These are phyloP conservation scores for Aspergillus jensenii DNA, from an alignment of 2,329 filamentous ascomycete genomes.

Conservation along the genomic window DNA sequence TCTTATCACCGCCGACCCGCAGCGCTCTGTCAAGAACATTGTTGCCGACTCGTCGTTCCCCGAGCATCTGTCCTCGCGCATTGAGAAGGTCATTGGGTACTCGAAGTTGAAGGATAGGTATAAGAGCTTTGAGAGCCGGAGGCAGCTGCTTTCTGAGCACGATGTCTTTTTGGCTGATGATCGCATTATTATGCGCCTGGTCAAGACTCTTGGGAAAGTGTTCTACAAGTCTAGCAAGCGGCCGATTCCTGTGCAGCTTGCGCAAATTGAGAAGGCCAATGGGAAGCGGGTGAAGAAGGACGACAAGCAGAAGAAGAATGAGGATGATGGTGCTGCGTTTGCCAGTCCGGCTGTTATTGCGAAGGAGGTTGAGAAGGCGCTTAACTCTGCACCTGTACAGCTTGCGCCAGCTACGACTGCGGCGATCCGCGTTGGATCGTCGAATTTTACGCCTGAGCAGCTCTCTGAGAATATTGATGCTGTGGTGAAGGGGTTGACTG, in stretches of 20 bases:
- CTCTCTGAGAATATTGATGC: slow-evolving; percentile 77
- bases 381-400: slow-evolving; percentile 76
- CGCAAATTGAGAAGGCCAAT: slow-evolving; percentile 61
- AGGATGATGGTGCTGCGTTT: slow-evolving; percentile 48
- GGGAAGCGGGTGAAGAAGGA: slow-evolving; percentile 61
- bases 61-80: slow-evolving; percentile 62
- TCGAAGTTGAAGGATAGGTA: slow-evolving; percentile 86
- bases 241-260: slow-evolving; percentile 77
- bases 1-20: slow-evolving; percentile 78
- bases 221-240: slow-evolving; percentile 90
- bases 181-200: slow-evolving; percentile 71
- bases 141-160: slow-evolving; percentile 81
- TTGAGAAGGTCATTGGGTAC: slow-evolving; percentile 76
- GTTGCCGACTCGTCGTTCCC: slow-evolving; percentile 73
- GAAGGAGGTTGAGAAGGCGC: slow-evolving; percentile 75
- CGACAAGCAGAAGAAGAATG: slow-evolving; percentile 46
- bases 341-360: slow-evolving; percentile 67
- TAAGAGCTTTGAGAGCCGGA: slow-evolving; percentile 81
- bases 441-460: slow-evolving; percentile 71
- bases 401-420: slow-evolving; percentile 77
- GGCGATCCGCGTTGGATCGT: slow-evolving; percentile 74
- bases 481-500: slow-evolving; percentile 67
- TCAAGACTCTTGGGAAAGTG: slow-evolving; percentile 79
- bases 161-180: slow-evolving; percentile 94
- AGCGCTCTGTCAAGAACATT: slow-evolving; percentile 87